Evolutionary conservation across 2,329 filamentous ascomycete species (phyloP), one percentile per base, ranked within the genome.

Genomic region (Penicillium sp.): DNA sequence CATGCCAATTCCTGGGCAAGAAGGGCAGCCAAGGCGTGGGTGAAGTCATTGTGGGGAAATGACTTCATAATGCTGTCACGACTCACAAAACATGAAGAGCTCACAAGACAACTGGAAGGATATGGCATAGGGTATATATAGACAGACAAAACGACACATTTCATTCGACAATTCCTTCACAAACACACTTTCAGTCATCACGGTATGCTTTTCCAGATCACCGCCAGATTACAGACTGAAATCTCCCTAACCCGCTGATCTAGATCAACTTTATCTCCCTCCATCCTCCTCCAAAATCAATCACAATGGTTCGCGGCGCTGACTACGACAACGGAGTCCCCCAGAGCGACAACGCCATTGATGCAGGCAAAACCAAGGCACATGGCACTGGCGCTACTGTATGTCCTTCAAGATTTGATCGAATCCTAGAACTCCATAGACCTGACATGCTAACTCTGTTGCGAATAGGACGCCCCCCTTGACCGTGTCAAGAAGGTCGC

Each of bases 261-360:
- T 31, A 49, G 43, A 42, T 35, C 45, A 49, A 50, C 12, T 7
- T 34, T 20, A 20, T n/a, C 12, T 5, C 15, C 35, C 25, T 45
- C n/a, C 43, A 31, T 17, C 55, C 11, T 22, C 22, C n/a, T 12
- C 5, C 15, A 20, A n/a, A n/a, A 52, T 48, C 31, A 25, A 57
- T 59, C 69, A 75, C 39, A 65, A 78, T 78, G 76, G 71, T 73
- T 67, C 76, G 76, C 68, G 75, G 76, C 65, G 74, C 74, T 49
- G 71, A 77, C 25, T 78, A 68, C 68, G 75, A 75, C 63, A 69
- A 77, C 65, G 70, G 69, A 53, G n/a, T 73, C 54, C 69, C 69
- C 54, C 75, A 76, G 55, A 72, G 70, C 65, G 74, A 78, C 66
- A 78, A 78, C 69, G 59, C 76, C 48, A 72, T 78, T 39, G 72